These are phyloP conservation scores for Glycine latifolia DNA, from an alignment of 306 rosid genomes.

Conservation along the genomic window DNA sequence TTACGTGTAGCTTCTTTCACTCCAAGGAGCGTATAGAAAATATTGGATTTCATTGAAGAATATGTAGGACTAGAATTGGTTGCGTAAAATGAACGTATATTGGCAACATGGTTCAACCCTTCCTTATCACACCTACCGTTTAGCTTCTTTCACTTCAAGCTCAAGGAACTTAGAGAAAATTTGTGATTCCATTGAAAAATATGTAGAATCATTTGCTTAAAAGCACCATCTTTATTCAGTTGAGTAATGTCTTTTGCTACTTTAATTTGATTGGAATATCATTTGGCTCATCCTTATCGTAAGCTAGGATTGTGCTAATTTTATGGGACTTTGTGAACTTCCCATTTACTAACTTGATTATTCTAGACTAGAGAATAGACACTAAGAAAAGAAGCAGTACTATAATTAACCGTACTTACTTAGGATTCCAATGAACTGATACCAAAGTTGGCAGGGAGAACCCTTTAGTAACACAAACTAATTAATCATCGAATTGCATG, in stretches of 20 bases:
- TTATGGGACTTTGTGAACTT: background rate
- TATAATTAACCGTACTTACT: background rate
- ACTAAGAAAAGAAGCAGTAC: background rate
- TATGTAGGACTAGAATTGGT: background rate
- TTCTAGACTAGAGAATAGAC: background rate
- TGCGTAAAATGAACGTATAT: background rate
- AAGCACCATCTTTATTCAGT: background rate
- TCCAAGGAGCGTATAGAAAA: background rate
- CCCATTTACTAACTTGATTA: background rate
- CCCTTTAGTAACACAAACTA: too few species aligned
- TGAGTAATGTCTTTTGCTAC: background rate
- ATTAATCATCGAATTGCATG: too few species aligned
- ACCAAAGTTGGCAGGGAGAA: too few species aligned
- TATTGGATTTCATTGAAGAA: background rate
- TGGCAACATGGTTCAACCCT: background rate
- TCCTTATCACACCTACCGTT: background rate
- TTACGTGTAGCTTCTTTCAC: background rate
- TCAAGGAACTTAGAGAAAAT: background rate
- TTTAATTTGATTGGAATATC: background rate
- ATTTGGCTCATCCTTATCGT: too few species aligned
- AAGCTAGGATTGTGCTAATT: background rate
- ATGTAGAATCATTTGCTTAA: background rate
- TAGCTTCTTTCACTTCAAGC: constrained; percentile 8
- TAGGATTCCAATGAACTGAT: too few species aligned
- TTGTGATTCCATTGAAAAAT: background rate